Evolutionary conservation across 805 yeast species (phyloP).

Genomic region (Osmozyma mogii): DNA sequence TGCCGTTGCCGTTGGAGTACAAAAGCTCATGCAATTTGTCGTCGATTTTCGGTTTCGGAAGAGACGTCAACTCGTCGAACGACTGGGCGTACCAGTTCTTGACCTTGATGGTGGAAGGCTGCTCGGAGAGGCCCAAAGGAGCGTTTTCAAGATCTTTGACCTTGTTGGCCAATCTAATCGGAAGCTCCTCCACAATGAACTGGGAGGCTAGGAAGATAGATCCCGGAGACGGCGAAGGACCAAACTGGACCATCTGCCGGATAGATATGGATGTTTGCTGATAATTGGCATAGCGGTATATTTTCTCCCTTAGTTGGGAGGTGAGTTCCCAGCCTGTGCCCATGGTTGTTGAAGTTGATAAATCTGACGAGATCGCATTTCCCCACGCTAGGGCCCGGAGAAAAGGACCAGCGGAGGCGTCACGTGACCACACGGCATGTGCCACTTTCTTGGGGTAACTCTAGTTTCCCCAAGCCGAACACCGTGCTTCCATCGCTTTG

Average conservation of each 20-base stretch:
- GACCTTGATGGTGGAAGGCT: conserved; percentile 71
- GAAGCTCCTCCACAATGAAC: conserved; percentile 79
- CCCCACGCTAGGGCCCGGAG: no score
- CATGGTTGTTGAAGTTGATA: no score
- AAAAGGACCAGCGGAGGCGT: no score
- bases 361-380: no score
- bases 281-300: conserved; percentile 57
- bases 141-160: conserved; percentile 77
- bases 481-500: no score
- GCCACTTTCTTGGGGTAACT: no score
- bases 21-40: conserved; percentile 33
- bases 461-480: no score
- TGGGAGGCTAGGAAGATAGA: conserved; percentile 75
- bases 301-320: conserved; percentile 42
- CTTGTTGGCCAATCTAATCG: conserved; percentile 77
- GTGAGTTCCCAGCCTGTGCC: conserved; percentile 46
- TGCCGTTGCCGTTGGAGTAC: conserved; percentile 10
- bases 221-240: conserved; percentile 71
- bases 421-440: no score
- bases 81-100: conserved; percentile 88
- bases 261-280: conserved; percentile 81
- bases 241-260: conserved; percentile 88
- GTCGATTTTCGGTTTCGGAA: conserved; percentile 50
- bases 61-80: conserved; percentile 68
- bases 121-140: conserved; percentile 64